phyloP scores from a whole-genome alignment of 768 basidiomycete genomes.

The Cyclocybe cylindracea region DNA sequence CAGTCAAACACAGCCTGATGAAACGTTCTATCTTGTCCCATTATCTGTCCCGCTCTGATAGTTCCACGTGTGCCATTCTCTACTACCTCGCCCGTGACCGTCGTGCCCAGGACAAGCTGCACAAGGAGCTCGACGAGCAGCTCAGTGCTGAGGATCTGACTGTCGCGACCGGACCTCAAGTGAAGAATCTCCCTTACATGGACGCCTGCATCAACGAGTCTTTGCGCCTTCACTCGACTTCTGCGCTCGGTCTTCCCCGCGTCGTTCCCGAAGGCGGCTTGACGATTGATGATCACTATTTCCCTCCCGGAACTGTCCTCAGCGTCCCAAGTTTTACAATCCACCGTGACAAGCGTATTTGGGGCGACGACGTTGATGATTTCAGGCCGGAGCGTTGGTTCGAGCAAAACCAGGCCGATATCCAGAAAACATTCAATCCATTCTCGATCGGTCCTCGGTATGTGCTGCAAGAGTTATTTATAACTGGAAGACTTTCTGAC shows the following conservation, averaged over 20 bases:
- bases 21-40: background rate
- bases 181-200: constrained; percentile 77
- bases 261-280: constrained; percentile 76
- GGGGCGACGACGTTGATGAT: constrained; percentile 77
- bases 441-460: constrained; percentile 84
- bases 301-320: constrained; percentile 75
- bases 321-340: constrained; percentile 84
- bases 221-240: constrained; percentile 83
- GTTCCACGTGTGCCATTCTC: constrained; percentile 88
- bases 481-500: constrained; percentile 1
- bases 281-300: constrained; percentile 53
- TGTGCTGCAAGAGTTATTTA: constrained; percentile 14
- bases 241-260: constrained; percentile 81
- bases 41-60: constrained; percentile 25
- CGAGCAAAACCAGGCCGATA: constrained; percentile 58
- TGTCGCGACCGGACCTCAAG: constrained; percentile 62
- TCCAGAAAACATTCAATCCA: constrained; percentile 80
- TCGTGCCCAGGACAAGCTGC: constrained; percentile 65
- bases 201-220: constrained; percentile 88
- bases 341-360: constrained; percentile 68
- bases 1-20: background rate
- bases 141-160: constrained; percentile 56
- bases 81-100: constrained; percentile 80
- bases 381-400: constrained; percentile 89
- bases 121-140: constrained; percentile 72